Evolutionary conservation across 495 filamentous ascomycete species (phyloP).

Genomic region (Alectoria sarmentosa): DNA sequence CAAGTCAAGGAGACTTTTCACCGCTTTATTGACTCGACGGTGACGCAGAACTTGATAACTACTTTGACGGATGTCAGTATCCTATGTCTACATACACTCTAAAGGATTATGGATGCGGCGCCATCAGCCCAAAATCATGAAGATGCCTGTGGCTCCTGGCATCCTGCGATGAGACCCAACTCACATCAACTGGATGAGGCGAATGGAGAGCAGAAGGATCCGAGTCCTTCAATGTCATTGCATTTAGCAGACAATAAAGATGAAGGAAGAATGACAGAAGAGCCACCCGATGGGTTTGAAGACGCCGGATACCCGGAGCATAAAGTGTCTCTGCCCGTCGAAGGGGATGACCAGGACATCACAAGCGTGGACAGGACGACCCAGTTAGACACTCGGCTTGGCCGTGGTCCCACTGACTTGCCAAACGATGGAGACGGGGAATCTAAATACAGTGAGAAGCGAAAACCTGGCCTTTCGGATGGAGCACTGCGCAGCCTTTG

Average conservation of each 20-base stretch:
- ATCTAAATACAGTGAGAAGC: neutral
- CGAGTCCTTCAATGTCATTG: neutral
- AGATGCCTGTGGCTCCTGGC: conserved; percentile 16
- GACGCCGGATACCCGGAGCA: neutral
- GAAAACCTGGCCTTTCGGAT: neutral
- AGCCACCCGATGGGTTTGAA: neutral
- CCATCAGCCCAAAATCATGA: neutral
- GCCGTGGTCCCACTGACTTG: neutral
- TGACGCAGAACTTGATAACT: neutral
- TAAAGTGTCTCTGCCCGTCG: neutral
- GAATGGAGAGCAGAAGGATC: neutral
- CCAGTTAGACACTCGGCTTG: neutral
- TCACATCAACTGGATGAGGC: conserved; percentile 4
- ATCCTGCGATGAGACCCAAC: conserved; percentile 16
- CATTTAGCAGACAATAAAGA: neutral
- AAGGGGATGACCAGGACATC: neutral
- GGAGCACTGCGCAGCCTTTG: neutral
- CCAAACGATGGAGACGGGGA: neutral
- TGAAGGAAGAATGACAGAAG: neutral
- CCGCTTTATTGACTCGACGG: neutral
- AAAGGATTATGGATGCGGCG: conserved; percentile 8
- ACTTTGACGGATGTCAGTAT: neutral
- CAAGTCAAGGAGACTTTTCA: neutral
- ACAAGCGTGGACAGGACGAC: neutral
- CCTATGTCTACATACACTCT: conserved; percentile 3